Percentiles rank a stretch among this genome's conserved stretches.
These are phyloP conservation scores for Gautieria morchelliformis DNA, from an alignment of 768 basidiomycete genomes.

Conservation along the genomic window DNA sequence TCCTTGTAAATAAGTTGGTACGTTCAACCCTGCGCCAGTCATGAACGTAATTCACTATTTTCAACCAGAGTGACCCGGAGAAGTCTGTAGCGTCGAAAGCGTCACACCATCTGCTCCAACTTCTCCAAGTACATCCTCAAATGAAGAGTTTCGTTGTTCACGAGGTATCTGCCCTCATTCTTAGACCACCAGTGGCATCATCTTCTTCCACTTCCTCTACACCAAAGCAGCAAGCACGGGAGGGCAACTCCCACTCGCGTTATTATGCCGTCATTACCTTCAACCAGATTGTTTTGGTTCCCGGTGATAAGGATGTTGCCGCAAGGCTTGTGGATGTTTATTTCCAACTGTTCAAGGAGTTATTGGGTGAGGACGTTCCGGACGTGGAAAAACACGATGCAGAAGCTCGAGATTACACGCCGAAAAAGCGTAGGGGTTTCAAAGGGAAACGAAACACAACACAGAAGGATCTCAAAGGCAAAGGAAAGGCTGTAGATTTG, in stretches of 20 bases:
- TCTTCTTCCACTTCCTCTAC: slow-evolving; percentile 28
- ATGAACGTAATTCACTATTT: neutral
- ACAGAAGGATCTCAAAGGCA: slow-evolving; percentile 22
- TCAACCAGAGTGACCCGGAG: slow-evolving; percentile 73
- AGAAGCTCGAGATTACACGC: slow-evolving; percentile 3
- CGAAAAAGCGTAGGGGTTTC: slow-evolving; percentile 27
- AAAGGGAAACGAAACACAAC: slow-evolving; percentile 25
- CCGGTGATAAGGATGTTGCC: slow-evolving; percentile 63
- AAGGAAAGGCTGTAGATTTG: slow-evolving; percentile 39
- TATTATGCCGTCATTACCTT: slow-evolving; percentile 94
- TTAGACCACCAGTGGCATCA: slow-evolving; percentile 40
- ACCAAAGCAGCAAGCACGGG: slow-evolving; percentile 18
- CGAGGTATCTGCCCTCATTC: slow-evolving; percentile 72
- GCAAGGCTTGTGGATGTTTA: slow-evolving; percentile 78
- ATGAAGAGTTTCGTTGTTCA: slow-evolving; percentile 90
- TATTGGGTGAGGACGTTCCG: slow-evolving; percentile 51
- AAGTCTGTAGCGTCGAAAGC: slow-evolving; percentile 81
- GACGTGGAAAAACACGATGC: slow-evolving; percentile 18
- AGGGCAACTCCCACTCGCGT: slow-evolving; percentile 59
- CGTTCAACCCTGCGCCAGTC: slow-evolving; percentile 17
- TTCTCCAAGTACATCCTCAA: slow-evolving; percentile 82
- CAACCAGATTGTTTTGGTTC: slow-evolving; percentile 77
- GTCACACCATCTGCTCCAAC: slow-evolving; percentile 80
- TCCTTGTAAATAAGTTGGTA: slow-evolving; percentile 92
- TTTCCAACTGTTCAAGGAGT: slow-evolving; percentile 87